Base-by-base conservation (phyloP, 352 stramenopile species). In the Pythium coloratum region DNA sequence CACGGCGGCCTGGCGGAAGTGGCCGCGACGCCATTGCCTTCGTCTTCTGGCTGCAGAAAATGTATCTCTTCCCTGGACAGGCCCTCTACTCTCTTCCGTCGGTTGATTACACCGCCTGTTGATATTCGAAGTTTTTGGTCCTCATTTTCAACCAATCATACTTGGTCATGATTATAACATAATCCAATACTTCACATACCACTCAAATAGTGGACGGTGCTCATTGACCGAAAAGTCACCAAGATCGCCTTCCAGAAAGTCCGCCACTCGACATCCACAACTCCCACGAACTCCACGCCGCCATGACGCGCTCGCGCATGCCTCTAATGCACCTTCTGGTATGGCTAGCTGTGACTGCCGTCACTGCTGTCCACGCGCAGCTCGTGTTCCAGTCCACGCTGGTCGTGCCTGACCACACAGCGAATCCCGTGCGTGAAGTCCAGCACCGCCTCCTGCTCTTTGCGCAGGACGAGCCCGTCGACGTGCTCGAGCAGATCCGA, bases 21-120 rank as follows among this genome's bases (percentile, higher is more conserved):
- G 76, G 65, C 50, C 76, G 59, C 46, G 77, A 82, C 54, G 79
- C 68, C 79, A 88, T 88, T 16, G n/a, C 63, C 28, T 51, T 51
- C 44, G 44, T 13, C 6, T 16, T 32, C 10, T 24, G 30, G 2
- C n/a, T 53, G 6, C 5, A 18, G 44, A 16, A 18, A 51, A 5
- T 28, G 46, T 53, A 53, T 24, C 46, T 53, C 18, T 5, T 32
- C 18, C 7, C 46, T 53, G 2, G n/a, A 53, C 6, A 9, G 24
- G 46, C 6, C 24, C 46, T 53, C 32, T 20, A 28, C 46, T 53
- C 46, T 53, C 46, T 53, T 53, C 46, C 46, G 20, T 53, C 18
- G 18, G 46, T 9, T 24, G 46, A 53, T 53, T 53, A 53, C 46
- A 53, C 46, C 46, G 46, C 46, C 26, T 40, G 14, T 32, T 40